Percentiles rank a stretch among this genome's conserved stretches.
phyloP scores from a whole-genome alignment of 2,329 filamentous ascomycete species.

The Amauroascus verrucosus region DNA sequence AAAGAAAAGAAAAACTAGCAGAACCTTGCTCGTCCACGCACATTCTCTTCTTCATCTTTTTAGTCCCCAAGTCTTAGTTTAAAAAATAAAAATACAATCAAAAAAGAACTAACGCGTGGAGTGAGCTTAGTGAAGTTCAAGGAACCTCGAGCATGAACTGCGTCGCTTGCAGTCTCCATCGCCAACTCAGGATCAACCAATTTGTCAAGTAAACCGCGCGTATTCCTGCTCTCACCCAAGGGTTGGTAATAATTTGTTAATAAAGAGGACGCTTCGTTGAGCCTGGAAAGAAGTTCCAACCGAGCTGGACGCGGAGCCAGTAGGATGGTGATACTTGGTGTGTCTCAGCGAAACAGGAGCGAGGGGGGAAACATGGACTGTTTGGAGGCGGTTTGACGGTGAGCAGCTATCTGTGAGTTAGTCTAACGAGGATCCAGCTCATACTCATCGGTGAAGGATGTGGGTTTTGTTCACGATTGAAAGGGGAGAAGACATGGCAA shows the following conservation, averaged over 20 bases:
- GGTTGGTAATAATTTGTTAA: background rate
- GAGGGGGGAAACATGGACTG: background rate
- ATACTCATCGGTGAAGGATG: too few species aligned
- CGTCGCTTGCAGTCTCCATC: background rate
- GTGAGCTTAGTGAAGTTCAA: too few species aligned
- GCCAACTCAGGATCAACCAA: background rate
- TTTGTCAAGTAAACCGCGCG: background rate
- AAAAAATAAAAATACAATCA: too few species aligned
- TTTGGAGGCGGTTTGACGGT: constrained; percentile 2
- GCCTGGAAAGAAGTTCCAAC: background rate
- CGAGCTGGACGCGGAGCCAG: background rate
- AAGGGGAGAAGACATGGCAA: too few species aligned
- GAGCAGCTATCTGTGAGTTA: background rate
- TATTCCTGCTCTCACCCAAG: background rate
- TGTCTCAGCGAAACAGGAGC: background rate
- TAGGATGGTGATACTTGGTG: background rate
- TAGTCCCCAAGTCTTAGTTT: too few species aligned
- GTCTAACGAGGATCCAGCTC: too few species aligned
- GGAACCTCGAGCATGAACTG: background rate
- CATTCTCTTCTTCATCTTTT: too few species aligned
- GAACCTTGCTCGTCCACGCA: too few species aligned
- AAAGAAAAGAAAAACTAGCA: background rate
- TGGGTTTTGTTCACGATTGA: too few species aligned
- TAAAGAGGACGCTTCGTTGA: background rate
- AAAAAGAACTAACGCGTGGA: too few species aligned